phyloP scores from a whole-genome alignment of 345 rosid genomes.

The Hibiscus syriacus region DNA sequence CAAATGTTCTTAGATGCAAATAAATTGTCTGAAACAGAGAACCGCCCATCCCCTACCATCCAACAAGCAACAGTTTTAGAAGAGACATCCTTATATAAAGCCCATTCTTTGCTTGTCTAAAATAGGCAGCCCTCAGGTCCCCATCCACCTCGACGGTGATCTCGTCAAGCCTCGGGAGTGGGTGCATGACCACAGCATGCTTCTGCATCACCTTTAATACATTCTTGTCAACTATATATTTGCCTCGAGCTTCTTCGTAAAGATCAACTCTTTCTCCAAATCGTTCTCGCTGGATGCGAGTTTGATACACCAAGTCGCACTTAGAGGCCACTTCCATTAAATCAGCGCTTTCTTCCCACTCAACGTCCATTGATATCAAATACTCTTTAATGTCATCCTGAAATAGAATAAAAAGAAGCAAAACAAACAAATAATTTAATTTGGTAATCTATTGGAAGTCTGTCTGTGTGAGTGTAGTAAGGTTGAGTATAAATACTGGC shows the following conservation, averaged over 20 bases:
- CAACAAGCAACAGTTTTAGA: constrained; percentile 31
- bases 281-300: constrained; percentile 83
- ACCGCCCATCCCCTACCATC: constrained; percentile 16
- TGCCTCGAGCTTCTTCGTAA: constrained; percentile 88
- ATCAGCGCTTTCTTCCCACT: constrained; percentile 86
- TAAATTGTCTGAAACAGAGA: background rate
- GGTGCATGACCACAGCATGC: constrained; percentile 90
- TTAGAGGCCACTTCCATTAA: constrained; percentile 78
- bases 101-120: constrained; percentile 98
- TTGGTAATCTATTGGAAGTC: background rate
- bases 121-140: constrained; percentile 94
- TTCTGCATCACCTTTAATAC: constrained; percentile 70
- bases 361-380: constrained; percentile 54
- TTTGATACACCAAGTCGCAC: constrained; percentile 86
- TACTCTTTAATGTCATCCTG: constrained; percentile 94
- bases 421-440: background rate
- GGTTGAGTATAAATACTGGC: background rate
- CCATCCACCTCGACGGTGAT: constrained; percentile 69
- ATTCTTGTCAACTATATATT: constrained; percentile 62
- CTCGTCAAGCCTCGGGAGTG: constrained; percentile 96
- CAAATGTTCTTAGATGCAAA: background rate
- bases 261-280: constrained; percentile 84
- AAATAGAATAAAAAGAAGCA: background rate
- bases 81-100: constrained; percentile 95
- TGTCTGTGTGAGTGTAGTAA: too few species aligned